phyloP scores from a whole-genome alignment of 768 basidiomycete species.

The Pholiota microspora region DNA sequence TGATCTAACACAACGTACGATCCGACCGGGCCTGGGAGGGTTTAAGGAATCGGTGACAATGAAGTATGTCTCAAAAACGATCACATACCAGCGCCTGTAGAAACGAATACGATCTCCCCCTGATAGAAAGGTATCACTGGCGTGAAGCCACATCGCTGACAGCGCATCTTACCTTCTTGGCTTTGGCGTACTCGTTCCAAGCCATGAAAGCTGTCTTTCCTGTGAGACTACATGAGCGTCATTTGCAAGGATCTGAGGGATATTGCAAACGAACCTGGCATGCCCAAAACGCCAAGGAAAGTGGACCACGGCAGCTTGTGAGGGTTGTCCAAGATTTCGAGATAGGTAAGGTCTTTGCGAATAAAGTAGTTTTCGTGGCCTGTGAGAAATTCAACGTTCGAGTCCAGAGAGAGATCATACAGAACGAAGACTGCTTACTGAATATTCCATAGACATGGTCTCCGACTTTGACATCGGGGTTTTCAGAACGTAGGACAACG shows the following conservation, averaged over 20 bases:
- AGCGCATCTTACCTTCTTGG: conserved; percentile 27
- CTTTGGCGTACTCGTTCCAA: conserved; percentile 36
- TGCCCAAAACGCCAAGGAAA: conserved; percentile 49
- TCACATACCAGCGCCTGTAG: conserved; percentile 34
- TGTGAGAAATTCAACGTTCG: conserved; percentile 9
- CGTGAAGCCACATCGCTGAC: background rate
- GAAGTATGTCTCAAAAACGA: background rate
- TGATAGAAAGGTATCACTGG: conserved; percentile 8
- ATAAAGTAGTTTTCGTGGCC: conserved; percentile 40
- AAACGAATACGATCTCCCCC: conserved; percentile 41
- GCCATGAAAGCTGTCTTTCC: conserved; percentile 37
- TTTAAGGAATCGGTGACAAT: background rate
- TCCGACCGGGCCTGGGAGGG: background rate
- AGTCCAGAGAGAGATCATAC: background rate
- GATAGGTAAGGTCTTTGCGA: conserved; percentile 14
- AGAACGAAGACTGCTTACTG: conserved; percentile 17
- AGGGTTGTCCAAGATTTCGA: conserved; percentile 34
- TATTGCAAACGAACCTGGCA: conserved; percentile 28
- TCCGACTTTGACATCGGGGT: conserved; percentile 29
- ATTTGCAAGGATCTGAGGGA: too few species aligned
- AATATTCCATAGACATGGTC: conserved; percentile 37
- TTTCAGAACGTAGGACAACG: conserved; percentile 42
- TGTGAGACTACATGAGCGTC: too few species aligned
- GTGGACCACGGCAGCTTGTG: conserved; percentile 44
- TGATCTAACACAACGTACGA: background rate